Evolutionary conservation across 1,284 basidiomycete species (phyloP).

Genomic region (Cerrena zonata): DNA sequence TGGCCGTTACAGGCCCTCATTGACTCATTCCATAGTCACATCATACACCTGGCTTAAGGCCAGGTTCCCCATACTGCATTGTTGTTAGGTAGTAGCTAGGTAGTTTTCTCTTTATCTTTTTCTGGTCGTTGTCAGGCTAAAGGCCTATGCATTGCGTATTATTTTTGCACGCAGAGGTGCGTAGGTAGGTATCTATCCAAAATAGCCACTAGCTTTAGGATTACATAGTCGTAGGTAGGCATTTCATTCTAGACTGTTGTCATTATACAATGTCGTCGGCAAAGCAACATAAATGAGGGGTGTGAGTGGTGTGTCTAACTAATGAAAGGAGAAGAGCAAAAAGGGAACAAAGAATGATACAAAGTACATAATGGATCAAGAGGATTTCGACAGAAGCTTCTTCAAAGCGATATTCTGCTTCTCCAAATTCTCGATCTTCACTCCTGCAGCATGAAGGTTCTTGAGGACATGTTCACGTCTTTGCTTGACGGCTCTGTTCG

Average conservation of each 20-base stretch:
- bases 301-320: too few species aligned
- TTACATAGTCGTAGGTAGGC: constrained; percentile 1
- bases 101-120: constrained; percentile 9
- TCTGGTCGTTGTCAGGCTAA: constrained; percentile 20
- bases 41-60: neutral
- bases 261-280: neutral
- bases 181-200: constrained; percentile 14
- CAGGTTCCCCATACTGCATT: constrained; percentile 4
- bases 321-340: neutral
- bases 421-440: constrained; percentile 65
- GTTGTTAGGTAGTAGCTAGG: too few species aligned
- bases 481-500: constrained; percentile 49
- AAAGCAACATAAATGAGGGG: too few species aligned
- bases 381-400: constrained; percentile 36
- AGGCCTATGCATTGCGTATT: constrained; percentile 30
- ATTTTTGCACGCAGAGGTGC: constrained; percentile 25
- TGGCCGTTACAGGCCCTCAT: too few species aligned
- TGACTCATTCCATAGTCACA: neutral
- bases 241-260: neutral
- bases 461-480: constrained; percentile 66
- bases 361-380: neutral
- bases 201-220: neutral
- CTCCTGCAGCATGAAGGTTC: constrained; percentile 69
- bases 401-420: constrained; percentile 64
- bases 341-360: neutral